These are phyloP conservation scores for Russula olivacea DNA, from an alignment of 768 basidiomycete genomes.

Conservation along the genomic window DNA sequence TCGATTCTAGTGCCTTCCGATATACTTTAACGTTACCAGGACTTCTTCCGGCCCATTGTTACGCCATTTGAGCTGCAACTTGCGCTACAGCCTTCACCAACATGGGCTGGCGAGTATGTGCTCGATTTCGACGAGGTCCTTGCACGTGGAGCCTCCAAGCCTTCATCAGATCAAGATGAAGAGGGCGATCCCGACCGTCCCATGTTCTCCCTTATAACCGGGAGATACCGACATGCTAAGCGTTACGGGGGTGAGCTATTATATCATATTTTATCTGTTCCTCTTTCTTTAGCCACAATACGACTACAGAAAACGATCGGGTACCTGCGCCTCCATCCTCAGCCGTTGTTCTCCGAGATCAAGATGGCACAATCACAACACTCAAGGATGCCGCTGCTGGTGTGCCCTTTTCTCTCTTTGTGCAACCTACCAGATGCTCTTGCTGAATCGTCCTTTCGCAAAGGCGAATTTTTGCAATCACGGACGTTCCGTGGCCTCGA, in stretches of 20 bases:
- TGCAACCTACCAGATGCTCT: background rate
- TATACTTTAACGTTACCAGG: constrained; percentile 40
- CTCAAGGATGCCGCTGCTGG: constrained; percentile 68
- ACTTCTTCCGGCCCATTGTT: constrained; percentile 85
- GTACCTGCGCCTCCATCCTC: constrained; percentile 29
- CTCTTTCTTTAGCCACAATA: background rate
- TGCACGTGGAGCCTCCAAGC: constrained; percentile 1
- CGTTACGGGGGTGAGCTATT: background rate
- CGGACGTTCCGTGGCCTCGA: constrained; percentile 83
- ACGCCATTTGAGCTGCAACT: constrained; percentile 89
- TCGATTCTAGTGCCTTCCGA: background rate
- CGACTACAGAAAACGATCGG: constrained; percentile 32
- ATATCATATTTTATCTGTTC: background rate
- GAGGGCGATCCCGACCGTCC: constrained; percentile 64
- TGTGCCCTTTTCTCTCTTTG: constrained; percentile 30
- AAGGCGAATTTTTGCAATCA: constrained; percentile 65
- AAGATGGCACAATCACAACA: constrained; percentile 51
- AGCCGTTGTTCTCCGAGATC: constrained; percentile 53
- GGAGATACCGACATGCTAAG: constrained; percentile 59
- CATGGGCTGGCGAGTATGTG: constrained; percentile 73
- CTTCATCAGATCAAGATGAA: constrained; percentile 30
- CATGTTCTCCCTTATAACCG: constrained; percentile 80
- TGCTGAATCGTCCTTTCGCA: constrained; percentile 4
- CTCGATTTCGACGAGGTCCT: constrained; percentile 57
- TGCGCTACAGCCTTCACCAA: constrained; percentile 56